These are phyloP conservation scores for Metschnikowia similis DNA, from an alignment of 805 yeast species.

Conservation along the genomic window DNA sequence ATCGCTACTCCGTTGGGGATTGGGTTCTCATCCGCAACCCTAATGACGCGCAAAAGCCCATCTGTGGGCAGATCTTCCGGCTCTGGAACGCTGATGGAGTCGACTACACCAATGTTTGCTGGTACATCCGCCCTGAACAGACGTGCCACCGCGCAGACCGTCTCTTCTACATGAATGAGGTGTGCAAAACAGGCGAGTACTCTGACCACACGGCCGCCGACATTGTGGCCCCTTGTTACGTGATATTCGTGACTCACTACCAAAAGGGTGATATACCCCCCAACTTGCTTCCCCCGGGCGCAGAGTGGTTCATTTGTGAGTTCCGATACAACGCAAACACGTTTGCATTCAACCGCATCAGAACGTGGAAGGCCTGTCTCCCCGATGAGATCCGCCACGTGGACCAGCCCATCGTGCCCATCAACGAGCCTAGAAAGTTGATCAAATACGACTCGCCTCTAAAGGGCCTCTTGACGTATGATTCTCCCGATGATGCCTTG, in stretches of 20 bases:
- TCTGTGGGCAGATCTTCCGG: constrained; percentile 89
- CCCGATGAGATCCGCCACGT: constrained; percentile 92
- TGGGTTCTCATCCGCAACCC: constrained; percentile 89
- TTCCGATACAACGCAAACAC: constrained; percentile 89
- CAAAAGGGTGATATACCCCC: constrained; percentile 88
- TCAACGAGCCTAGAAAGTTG: constrained; percentile 60
- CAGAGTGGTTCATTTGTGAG: constrained; percentile 90
- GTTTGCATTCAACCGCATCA: constrained; percentile 85
- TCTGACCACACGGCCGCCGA: constrained; percentile 89
- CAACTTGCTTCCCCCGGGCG: constrained; percentile 58
- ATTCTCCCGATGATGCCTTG: constrained; percentile 68
- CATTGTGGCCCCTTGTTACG: constrained; percentile 89
- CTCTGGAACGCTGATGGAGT: constrained; percentile 89
- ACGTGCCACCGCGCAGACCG: constrained; percentile 92
- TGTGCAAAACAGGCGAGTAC: constrained; percentile 94
- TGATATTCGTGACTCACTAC: constrained; percentile 88
- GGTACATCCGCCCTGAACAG: constrained; percentile 98
- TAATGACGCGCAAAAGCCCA: constrained; percentile 85
- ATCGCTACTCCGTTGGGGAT: constrained; percentile 80
- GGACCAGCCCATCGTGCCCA: constrained; percentile 69
- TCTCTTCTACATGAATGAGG: constrained; percentile 88
- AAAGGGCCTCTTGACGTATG: constrained; percentile 67
- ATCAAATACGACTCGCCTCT: constrained; percentile 83
- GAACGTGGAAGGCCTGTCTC: constrained; percentile 98
- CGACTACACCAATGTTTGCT: constrained; percentile 88